A percentile compares a stretch with the other conserved stretches of the same genome.
Conservation (phyloP, 768 basidiomycete genomes). For the Naematelia encephala region DNA sequence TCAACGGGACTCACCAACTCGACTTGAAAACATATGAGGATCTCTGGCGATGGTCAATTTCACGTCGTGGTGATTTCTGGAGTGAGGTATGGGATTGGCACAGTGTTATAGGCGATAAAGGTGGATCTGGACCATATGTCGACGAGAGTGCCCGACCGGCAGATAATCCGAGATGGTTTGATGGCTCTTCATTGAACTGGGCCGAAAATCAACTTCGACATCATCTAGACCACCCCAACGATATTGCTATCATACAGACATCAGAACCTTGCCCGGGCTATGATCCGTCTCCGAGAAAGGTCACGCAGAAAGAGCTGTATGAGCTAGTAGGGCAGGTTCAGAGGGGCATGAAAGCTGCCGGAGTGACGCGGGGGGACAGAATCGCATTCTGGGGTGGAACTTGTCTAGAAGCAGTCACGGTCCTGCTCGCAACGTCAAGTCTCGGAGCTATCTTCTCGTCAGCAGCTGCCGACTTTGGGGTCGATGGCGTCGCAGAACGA, state of each 20-base stretch:
- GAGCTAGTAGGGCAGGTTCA: slow-evolving; percentile 26
- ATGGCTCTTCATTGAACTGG: slow-evolving; percentile 67
- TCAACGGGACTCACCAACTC: slow-evolving; percentile 57
- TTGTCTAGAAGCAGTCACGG: slow-evolving; percentile 55
- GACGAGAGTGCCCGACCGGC: slow-evolving; percentile 59
- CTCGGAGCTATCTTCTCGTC: slow-evolving; percentile 78
- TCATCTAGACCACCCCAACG: slow-evolving; percentile 47
- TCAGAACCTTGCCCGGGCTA: slow-evolving; percentile 62
- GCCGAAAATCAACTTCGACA: slow-evolving; percentile 70
- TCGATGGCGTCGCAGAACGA: slow-evolving; percentile 72
- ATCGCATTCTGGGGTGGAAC: slow-evolving; percentile 76
- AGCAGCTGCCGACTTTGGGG: slow-evolving; percentile 78
- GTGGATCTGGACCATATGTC: slow-evolving; percentile 51
- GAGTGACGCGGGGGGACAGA: slow-evolving; percentile 59
- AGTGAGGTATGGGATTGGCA: slow-evolving; percentile 68
- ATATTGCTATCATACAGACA: slow-evolving; percentile 66
- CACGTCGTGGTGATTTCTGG: slow-evolving; percentile 67
- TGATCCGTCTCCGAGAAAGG: slow-evolving; percentile 49
- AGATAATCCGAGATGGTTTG: slow-evolving; percentile 70
- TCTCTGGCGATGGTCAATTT: slow-evolving; percentile 64
- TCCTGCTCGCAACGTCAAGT: slow-evolving; percentile 52
- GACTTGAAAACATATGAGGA: slow-evolving; percentile 61
- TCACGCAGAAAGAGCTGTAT: slow-evolving; percentile 59
- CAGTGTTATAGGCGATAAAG: slow-evolving; percentile 62
- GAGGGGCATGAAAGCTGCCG: slow-evolving; percentile 16